A percentile compares a stretch with the other conserved stretches of the same genome.
phyloP scores from a whole-genome alignment of 2,329 filamentous ascomycete species.

The Pyrenophora tritici-repentis region DNA sequence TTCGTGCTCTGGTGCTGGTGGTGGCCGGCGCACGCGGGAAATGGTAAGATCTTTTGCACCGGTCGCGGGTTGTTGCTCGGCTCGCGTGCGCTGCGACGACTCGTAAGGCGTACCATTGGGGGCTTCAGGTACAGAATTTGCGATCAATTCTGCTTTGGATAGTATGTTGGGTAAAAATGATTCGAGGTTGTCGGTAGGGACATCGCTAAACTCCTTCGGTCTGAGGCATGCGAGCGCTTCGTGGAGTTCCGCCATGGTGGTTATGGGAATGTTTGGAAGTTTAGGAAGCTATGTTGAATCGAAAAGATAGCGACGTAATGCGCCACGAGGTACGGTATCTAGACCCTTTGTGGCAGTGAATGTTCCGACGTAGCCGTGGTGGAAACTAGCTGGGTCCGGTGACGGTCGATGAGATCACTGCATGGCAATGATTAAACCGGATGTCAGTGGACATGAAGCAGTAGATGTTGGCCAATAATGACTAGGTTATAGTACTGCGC shows the following conservation, averaged over 20 bases:
- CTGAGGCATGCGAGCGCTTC: constrained; percentile 52
- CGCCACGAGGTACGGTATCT: neutral
- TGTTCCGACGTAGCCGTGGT: constrained; percentile 22
- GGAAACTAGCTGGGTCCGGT: constrained; percentile 16
- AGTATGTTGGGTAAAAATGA: constrained; percentile 50
- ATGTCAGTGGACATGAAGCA: neutral
- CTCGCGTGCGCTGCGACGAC: constrained; percentile 60
- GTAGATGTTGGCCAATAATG: too few species aligned
- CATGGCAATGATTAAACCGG: neutral
- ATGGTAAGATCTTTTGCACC: constrained; percentile 59
- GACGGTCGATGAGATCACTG: constrained; percentile 25
- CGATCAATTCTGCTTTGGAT: constrained; percentile 68
- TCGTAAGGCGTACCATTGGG: constrained; percentile 53
- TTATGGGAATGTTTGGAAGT: neutral
- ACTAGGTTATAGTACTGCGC: too few species aligned
- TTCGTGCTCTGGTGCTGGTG: constrained; percentile 58
- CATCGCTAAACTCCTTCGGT: constrained; percentile 52
- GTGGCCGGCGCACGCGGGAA: constrained; percentile 56
- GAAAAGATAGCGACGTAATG: neutral
- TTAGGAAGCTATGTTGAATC: neutral
- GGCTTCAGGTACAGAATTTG: constrained; percentile 74
- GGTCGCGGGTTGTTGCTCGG: constrained; percentile 58
- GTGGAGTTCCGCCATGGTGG: constrained; percentile 48
- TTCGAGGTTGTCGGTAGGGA: constrained; percentile 50
- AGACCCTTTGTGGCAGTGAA: constrained; percentile 1